Base-by-base conservation (phyloP, 768 basidiomycete genomes). In the Daedalea quercina region DNA sequence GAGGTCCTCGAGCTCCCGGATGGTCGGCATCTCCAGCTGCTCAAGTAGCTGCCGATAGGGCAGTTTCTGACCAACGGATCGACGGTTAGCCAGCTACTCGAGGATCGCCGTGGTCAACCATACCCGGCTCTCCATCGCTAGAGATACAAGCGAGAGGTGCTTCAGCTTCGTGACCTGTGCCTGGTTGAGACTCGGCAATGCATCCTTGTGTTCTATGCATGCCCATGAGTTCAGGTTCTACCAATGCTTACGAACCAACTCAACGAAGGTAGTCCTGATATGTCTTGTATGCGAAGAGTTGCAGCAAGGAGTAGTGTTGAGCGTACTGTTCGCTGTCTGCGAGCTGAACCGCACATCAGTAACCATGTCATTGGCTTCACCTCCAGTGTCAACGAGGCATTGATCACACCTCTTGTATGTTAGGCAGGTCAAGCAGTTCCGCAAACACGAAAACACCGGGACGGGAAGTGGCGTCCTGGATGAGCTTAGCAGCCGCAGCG, bases 1-100 rank as follows among this genome's bases (percentile, higher is more conserved):
- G 57, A 97, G 82, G 69, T 97, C 94, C 67, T 99, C 95, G 2
- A 99, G 83, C 52, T 89, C 89, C 50, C 94, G 85, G 53, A 94
- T 82, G 4, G 80, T 84, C 2, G 82, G 75, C 68, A 95, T 77
- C 46, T 90, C 80, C 19, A 99, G 78, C 2, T 78, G 72, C 47
- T 79, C 65, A 7, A 90, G 78, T 1, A 98, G 79, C 33, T 77
- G 70, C 9, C 81, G 67, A 67, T 98, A 98, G 0, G 91, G 82
- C 2, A 97, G 79, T 60, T 90, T 88, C 93, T 89, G 47, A 15
- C 12, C 28, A 31, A 31, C 28, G 28, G 28, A 31, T 4, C 28
- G 6, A 6, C 28, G 11, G 28, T 11, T 31, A 31, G 6, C 4
- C 11, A 31, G 28, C 11, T 31, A 31, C 6, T 4, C 11, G 33